phyloP scores from a whole-genome alignment of 768 basidiomycete genomes.

The Auriscalpium orientale region DNA sequence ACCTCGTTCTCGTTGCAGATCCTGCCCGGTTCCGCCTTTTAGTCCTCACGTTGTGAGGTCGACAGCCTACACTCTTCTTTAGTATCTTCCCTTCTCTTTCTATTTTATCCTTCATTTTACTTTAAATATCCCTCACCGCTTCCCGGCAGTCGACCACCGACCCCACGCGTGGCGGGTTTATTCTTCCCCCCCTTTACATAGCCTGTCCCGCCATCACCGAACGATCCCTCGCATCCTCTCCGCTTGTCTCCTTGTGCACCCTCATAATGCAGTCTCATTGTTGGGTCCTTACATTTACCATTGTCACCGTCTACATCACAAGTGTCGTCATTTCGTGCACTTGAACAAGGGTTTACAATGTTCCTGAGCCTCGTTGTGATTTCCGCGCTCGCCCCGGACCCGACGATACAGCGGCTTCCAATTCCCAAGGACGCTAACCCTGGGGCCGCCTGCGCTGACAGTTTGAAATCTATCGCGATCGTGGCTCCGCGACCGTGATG shows the following conservation, averaged over 20 bases:
- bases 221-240: slow-evolving; percentile 16
- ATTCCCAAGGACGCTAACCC: no score
- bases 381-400: background rate
- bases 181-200: slow-evolving; percentile 5
- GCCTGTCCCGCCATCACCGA: slow-evolving; percentile 13
- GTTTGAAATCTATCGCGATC: no score
- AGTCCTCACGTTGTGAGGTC: slow-evolving; percentile 45
- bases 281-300: slow-evolving; percentile 11
- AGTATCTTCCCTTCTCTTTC: slow-evolving; percentile 49
- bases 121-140: slow-evolving; percentile 37
- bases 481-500: no score
- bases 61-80: slow-evolving; percentile 42
- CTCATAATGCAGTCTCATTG: slow-evolving; percentile 14
- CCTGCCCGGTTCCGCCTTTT: slow-evolving; percentile 38
- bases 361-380: slow-evolving; percentile 12
- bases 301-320: slow-evolving; percentile 3
- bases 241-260: slow-evolving; percentile 12
- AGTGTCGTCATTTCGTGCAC: no score
- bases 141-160: slow-evolving; percentile 29
- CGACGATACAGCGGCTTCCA: no score
- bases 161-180: slow-evolving; percentile 26
- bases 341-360: slow-evolving; percentile 8
- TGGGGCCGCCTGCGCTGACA: no score
- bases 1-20: slow-evolving; percentile 47
- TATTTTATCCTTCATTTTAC: slow-evolving; percentile 86